Conservation (phyloP, 2,329 filamentous ascomycete genomes). For the Pseudogymnoascus sp. region DNA sequence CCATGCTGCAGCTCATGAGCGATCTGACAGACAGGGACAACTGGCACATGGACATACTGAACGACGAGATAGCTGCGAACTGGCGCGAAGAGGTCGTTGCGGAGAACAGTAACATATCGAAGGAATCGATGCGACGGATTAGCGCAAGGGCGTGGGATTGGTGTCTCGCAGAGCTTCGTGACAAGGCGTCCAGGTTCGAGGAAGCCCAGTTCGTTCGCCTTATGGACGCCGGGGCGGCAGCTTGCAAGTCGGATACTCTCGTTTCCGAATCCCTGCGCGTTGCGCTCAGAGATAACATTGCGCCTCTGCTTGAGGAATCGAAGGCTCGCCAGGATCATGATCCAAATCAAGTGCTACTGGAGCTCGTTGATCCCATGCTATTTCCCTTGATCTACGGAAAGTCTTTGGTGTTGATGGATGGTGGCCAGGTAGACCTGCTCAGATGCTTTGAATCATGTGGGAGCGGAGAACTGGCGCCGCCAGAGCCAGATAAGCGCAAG, state of each 20-base stretch:
- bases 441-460: background rate
- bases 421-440: slow-evolving; percentile 1
- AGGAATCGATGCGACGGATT: slow-evolving; percentile 1
- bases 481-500: background rate
- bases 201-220: background rate
- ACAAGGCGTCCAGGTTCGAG: slow-evolving; percentile 12
- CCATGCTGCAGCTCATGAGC: background rate
- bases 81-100: slow-evolving; percentile 17
- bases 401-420: slow-evolving; percentile 32
- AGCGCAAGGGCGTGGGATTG: slow-evolving; percentile 12
- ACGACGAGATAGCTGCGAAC: slow-evolving; percentile 16
- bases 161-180: slow-evolving; percentile 13
- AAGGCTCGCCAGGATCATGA: slow-evolving; percentile 49
- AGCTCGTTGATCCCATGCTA: slow-evolving; percentile 54
- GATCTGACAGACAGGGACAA: background rate
- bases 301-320: slow-evolving; percentile 41
- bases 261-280: slow-evolving; percentile 32
- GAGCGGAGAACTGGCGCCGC: background rate
- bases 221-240: slow-evolving; percentile 15
- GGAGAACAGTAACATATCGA: background rate
- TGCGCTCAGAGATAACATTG: slow-evolving; percentile 35
- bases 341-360: slow-evolving; percentile 44
- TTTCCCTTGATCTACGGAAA: slow-evolving; percentile 49
- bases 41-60: slow-evolving; percentile 5
- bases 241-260: slow-evolving; percentile 45